Evolutionary conservation across 1,139 yeast species (phyloP).

Genomic region (Taphrina wiesneri): DNA sequence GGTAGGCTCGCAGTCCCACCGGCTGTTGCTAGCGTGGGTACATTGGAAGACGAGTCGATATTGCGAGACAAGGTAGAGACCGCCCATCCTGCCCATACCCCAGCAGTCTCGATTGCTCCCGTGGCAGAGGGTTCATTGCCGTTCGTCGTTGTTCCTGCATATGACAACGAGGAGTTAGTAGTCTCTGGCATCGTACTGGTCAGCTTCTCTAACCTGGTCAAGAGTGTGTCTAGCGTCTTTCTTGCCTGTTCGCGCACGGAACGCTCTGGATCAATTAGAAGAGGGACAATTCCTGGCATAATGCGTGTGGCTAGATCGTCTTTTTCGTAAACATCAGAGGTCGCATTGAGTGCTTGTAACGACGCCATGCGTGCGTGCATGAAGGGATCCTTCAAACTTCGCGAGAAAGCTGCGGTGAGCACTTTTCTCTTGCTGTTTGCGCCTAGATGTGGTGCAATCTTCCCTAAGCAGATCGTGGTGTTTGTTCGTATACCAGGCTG

Average conservation of each 20-base stretch:
- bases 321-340: constrained; percentile 67
- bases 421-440: constrained; percentile 55
- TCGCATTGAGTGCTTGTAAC: constrained; percentile 66
- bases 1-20: constrained; percentile 14
- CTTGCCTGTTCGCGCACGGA: constrained; percentile 18
- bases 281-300: constrained; percentile 82
- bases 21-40: constrained; percentile 2
- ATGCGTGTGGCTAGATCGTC: constrained; percentile 78
- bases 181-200: constrained; percentile 28
- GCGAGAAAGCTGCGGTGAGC: constrained; percentile 79
- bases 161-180: not conserved
- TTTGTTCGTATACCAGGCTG: constrained; percentile 82
- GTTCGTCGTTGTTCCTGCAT: not conserved
- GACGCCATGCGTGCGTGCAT: constrained; percentile 78
- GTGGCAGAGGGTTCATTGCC: not conserved
- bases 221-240: constrained; percentile 2
- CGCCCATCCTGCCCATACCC: constrained; percentile 34
- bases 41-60: not conserved
- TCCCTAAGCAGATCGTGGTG: constrained; percentile 74
- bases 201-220: constrained; percentile 5
- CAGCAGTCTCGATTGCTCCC: constrained; percentile 29
- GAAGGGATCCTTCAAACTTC: constrained; percentile 78
- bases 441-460: constrained; percentile 66
- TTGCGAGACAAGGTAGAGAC: constrained; percentile 26
- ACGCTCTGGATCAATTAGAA: constrained; percentile 60